A percentile compares a stretch with the other conserved stretches of the same genome.
Evolutionary conservation across 164 flowering plant species (phyloP).

Genomic region (Pachysandra terminalis): DNA sequence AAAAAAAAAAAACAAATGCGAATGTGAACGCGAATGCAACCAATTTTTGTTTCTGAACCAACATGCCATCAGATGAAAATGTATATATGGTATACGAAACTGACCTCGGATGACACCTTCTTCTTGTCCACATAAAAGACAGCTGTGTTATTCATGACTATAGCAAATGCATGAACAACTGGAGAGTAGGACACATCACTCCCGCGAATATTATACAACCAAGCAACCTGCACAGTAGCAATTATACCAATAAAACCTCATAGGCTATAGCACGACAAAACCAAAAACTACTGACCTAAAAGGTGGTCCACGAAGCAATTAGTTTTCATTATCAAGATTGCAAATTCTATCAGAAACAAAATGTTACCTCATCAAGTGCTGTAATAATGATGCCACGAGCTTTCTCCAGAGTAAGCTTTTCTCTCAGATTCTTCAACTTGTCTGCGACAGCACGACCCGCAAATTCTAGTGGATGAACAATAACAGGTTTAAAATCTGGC

Average conservation of each 20-base stretch:
- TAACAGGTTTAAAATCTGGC: constrained; percentile 56
- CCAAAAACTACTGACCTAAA: neutral
- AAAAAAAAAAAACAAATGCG: neutral
- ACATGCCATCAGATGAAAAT: neutral
- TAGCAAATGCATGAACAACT: constrained; percentile 91
- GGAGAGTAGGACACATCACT: constrained; percentile 86
- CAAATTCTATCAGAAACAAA: neutral
- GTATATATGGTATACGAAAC: constrained; percentile 13
- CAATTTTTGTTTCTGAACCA: neutral
- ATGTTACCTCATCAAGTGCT: constrained; percentile 78
- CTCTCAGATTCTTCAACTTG: constrained; percentile 74
- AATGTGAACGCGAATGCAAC: no score
- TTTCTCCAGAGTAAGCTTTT: constrained; percentile 52
- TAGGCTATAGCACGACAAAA: neutral
- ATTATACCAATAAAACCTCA: neutral
- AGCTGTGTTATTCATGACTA: constrained; percentile 68
- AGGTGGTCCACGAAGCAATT: neutral
- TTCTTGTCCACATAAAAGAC: constrained; percentile 80
- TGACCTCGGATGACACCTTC: constrained; percentile 78
- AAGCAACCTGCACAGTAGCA: constrained; percentile 70
- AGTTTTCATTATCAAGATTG: neutral
- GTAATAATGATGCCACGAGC: constrained; percentile 66
- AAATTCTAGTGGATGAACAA: constrained; percentile 68
- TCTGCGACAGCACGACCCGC: constrained; percentile 71
- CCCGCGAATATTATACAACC: constrained; percentile 93